Conservation (phyloP, 805 yeast genomes). For the Suhomyces sp. region DNA sequence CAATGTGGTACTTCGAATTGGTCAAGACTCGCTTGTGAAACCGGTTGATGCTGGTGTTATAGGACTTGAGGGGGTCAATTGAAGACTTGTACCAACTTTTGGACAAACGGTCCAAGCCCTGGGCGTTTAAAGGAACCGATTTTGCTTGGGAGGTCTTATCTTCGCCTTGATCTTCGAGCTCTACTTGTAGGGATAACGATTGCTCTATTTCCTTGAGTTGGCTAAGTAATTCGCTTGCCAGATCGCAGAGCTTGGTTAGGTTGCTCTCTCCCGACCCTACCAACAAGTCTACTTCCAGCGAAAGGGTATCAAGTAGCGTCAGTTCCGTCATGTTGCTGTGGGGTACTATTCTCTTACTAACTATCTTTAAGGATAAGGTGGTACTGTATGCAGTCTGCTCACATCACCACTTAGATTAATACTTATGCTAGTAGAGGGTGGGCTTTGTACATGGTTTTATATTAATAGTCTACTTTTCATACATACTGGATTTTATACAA, state of each 20-base stretch:
- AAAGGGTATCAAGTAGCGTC: constrained; percentile 22
- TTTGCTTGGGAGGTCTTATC: neutral
- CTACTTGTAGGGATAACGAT: constrained; percentile 16
- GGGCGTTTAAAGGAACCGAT: neutral
- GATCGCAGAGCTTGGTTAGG: constrained; percentile 17
- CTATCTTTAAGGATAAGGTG: neutral
- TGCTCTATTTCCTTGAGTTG: constrained; percentile 25
- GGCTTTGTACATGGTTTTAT: neutral
- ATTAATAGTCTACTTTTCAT: neutral
- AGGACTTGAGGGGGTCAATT: constrained; percentile 30
- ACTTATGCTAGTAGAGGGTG: neutral
- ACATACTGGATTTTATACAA: neutral
- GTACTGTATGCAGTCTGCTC: neutral
- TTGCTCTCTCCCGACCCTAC: constrained; percentile 20
- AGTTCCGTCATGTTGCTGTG: constrained; percentile 2
- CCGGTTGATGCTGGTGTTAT: constrained; percentile 33
- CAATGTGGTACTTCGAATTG: constrained; percentile 26
- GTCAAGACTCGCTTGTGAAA: constrained; percentile 32
- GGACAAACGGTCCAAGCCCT: constrained; percentile 14
- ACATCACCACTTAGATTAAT: neutral
- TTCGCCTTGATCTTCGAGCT: constrained; percentile 6
- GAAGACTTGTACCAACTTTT: constrained; percentile 35
- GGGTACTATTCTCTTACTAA: neutral
- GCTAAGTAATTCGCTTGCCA: constrained; percentile 20
- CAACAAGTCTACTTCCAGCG: constrained; percentile 24